These are phyloP conservation scores for Zelonia costaricensis DNA, from an alignment of 208 protist genomes.

Conservation along the genomic window DNA sequence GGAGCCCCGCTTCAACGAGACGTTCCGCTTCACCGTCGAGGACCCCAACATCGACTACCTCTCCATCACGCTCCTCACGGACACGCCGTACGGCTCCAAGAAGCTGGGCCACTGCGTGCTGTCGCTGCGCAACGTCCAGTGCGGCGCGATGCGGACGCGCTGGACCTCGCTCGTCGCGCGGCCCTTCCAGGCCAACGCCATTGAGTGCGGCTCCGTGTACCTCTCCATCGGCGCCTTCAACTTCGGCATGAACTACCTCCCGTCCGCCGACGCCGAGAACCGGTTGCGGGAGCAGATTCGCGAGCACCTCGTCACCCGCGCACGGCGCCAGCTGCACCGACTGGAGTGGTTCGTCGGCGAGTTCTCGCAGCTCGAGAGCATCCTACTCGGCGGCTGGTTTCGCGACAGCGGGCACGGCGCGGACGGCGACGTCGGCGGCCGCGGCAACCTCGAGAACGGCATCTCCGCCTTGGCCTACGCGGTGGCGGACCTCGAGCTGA, in stretches of 20 bases:
- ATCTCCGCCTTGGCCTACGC: constrained; percentile 2
- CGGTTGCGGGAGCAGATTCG: constrained; percentile 66
- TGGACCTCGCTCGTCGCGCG: constrained; percentile 62
- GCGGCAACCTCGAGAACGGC: constrained; percentile 1
- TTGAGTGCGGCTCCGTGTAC: constrained; percentile 62
- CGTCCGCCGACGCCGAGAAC: constrained; percentile 73
- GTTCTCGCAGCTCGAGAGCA: constrained; percentile 49
- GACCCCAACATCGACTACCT: constrained; percentile 61
- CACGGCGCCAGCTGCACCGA: constrained; percentile 63
- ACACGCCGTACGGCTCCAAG: constrained; percentile 77
- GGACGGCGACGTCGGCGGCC: constrained; percentile 7
- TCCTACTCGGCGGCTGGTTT: constrained; percentile 38
- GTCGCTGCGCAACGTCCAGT: constrained; percentile 76
- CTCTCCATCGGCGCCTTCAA: constrained; percentile 62
- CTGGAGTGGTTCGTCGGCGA: constrained; percentile 84
- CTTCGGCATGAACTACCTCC: constrained; percentile 75
- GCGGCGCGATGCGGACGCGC: constrained; percentile 54
- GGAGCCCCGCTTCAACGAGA: constrained; percentile 69
- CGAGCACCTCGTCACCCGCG: constrained; percentile 39
- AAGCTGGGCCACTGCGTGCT: constrained; percentile 77
- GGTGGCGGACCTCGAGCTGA: constrained; percentile 36
- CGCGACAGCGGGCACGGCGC: constrained; percentile 8
- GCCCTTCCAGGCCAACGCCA: constrained; percentile 36
- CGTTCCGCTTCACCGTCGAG: constrained; percentile 59
- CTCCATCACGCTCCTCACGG: constrained; percentile 71